These are phyloP conservation scores for Neurospora sp. DNA, from an alignment of 495 filamentous ascomycete species.

Conservation along the genomic window DNA sequence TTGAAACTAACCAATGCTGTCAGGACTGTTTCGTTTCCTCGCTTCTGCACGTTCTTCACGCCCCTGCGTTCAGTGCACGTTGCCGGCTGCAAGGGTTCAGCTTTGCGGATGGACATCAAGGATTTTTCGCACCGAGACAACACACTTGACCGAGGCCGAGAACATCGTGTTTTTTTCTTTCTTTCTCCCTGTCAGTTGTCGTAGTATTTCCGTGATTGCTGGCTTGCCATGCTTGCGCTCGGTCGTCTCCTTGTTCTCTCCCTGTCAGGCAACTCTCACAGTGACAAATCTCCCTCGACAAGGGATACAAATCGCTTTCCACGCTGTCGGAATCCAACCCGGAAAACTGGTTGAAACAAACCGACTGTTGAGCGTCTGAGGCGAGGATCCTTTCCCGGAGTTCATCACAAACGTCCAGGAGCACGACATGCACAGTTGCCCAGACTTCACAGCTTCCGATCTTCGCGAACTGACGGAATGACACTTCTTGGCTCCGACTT, in stretches of 20 bases:
- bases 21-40: constrained; percentile 7
- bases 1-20: neutral
- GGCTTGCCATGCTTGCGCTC: neutral
- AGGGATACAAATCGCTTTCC: neutral
- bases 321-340: neutral
- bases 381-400: neutral
- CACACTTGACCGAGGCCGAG: neutral
- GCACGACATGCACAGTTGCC: neutral
- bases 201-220: neutral
- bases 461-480: too few species aligned
- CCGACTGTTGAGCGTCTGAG: neutral
- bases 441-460: neutral
- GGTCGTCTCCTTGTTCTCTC: neutral
- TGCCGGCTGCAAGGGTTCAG: neutral
- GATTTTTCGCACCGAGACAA: neutral
- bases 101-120: neutral
- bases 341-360: neutral
- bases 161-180: neutral
- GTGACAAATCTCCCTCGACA: neutral
- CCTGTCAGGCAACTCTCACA: neutral
- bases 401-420: neutral
- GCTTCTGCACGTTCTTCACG: constrained; percentile 5
- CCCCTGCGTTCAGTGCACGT: neutral
- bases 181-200: neutral
- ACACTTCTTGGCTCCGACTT: too few species aligned